A percentile compares a stretch with the other conserved stretches of the same genome.
These are phyloP conservation scores for Sanguinoderma infundibulare DNA, from an alignment of 1,284 basidiomycete genomes.

Conservation along the genomic window DNA sequence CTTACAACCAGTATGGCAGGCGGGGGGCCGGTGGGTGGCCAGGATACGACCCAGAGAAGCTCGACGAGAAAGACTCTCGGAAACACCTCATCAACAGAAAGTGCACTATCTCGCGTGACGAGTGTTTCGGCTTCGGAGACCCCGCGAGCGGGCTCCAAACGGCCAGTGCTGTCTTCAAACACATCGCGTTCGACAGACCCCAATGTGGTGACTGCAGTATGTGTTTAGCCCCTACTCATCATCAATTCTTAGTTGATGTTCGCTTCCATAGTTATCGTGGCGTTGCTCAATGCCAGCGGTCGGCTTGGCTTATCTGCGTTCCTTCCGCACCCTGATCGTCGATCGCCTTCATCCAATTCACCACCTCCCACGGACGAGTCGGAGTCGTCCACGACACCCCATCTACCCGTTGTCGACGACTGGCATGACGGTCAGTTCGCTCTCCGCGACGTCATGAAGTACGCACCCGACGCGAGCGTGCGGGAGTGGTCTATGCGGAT, in stretches of 20 bases:
- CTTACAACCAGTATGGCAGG: slow-evolving; percentile 28
- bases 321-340: slow-evolving; percentile 40
- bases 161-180: slow-evolving; percentile 45
- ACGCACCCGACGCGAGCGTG: slow-evolving; percentile 38
- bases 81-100: slow-evolving; percentile 3
- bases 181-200: slow-evolving; percentile 47
- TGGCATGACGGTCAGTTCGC: slow-evolving; percentile 45
- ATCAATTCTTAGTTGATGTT: not conserved
- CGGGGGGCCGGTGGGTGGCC: slow-evolving; percentile 23
- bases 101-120: slow-evolving; percentile 28
- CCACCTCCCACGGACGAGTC: slow-evolving; percentile 10
- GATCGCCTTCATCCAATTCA: slow-evolving; percentile 19
- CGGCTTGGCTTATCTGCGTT: slow-evolving; percentile 48
- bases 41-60: slow-evolving; percentile 8
- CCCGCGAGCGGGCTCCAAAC: slow-evolving; percentile 10
- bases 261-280: slow-evolving; percentile 43
- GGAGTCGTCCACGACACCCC: slow-evolving; percentile 32
- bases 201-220: slow-evolving; percentile 54
- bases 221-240: slow-evolving; percentile 23
- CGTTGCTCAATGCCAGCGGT: slow-evolving; percentile 48
- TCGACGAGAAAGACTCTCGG: not conserved
- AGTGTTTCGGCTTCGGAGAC: slow-evolving; percentile 28
- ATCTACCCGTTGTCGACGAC: slow-evolving; percentile 45
- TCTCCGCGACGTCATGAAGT: slow-evolving; percentile 40
- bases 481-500: slow-evolving; percentile 45